A percentile compares a stretch with the other conserved stretches of the same genome.
Evolutionary conservation across 768 basidiomycete species (phyloP).

Genomic region (Russula sp.): DNA sequence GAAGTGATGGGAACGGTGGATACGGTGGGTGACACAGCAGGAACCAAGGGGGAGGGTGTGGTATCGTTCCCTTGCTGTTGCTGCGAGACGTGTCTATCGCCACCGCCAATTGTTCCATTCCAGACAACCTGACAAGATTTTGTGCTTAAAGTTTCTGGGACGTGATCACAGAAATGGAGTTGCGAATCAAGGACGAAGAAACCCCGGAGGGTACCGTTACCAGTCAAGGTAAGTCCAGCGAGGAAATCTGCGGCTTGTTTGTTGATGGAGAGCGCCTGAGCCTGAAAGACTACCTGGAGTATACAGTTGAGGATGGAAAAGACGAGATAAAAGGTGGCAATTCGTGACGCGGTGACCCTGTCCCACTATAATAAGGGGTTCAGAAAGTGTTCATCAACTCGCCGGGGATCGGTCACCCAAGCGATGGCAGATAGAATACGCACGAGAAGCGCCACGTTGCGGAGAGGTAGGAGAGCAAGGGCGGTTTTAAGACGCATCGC

Average conservation of each 20-base stretch:
- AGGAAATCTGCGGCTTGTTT: conserved; percentile 50
- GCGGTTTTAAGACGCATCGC: conserved; percentile 39
- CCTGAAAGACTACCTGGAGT: conserved; percentile 65
- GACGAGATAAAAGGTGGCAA: conserved; percentile 58
- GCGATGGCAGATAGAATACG: conserved; percentile 25
- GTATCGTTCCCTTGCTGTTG: neutral
- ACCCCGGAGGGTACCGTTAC: conserved; percentile 41
- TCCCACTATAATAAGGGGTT: conserved; percentile 45
- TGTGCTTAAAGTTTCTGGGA: conserved; percentile 36
- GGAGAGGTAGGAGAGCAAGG: conserved; percentile 33
- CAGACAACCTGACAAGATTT: conserved; percentile 51
- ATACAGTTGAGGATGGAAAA: conserved; percentile 63
- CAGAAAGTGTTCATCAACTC: neutral
- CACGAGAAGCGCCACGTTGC: conserved; percentile 46
- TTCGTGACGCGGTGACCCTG: conserved; percentile 59
- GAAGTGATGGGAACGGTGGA: conserved; percentile 3
- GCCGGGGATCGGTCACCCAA: neutral
- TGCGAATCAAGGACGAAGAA: conserved; percentile 48
- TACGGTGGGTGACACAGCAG: neutral
- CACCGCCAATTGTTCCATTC: conserved; percentile 34
- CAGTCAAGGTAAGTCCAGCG: conserved; percentile 43
- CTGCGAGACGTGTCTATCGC: neutral
- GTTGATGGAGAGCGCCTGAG: conserved; percentile 60
- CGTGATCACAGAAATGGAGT: conserved; percentile 52
- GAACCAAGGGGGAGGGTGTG: conserved; percentile 3